A percentile compares a stretch with the other conserved stretches of the same genome.
Evolutionary conservation across 148 eudicot genomes (phyloP).

Genomic region (Fallopia convolvulus): DNA sequence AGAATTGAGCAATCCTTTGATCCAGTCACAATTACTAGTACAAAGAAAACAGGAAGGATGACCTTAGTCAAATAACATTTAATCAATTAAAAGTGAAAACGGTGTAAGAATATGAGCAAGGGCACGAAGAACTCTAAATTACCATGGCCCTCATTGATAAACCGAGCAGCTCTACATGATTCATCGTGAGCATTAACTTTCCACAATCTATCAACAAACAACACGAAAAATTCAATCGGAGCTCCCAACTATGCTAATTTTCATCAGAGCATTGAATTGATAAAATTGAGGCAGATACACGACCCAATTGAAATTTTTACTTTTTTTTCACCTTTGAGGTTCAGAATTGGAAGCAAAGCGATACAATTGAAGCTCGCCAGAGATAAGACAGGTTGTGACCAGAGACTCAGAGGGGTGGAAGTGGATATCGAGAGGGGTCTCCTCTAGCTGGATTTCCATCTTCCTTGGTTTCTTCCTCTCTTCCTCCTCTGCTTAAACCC

Average conservation of each 20-base stretch:
- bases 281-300: neutral
- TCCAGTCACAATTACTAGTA: conserved; percentile 76
- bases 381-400: conserved; percentile 68
- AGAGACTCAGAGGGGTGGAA: conserved; percentile 75
- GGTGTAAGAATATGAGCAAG: neutral
- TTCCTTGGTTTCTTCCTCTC: conserved; percentile 17
- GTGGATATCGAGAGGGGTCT: conserved; percentile 62
- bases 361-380: conserved; percentile 71
- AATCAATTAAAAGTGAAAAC: neutral
- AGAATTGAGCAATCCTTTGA: conserved; percentile 86
- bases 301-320: neutral
- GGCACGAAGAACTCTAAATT: conserved; percentile 9
- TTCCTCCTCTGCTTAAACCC: conserved; percentile 1
- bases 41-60: neutral
- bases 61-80: conserved; percentile 3
- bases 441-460: conserved; percentile 66
- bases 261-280: neutral
- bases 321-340: conserved; percentile 50
- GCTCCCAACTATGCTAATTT: neutral
- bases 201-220: conserved; percentile 38
- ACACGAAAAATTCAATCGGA: neutral
- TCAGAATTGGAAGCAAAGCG: conserved; percentile 51
- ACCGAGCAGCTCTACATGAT: conserved; percentile 79
- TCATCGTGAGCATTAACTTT: conserved; percentile 65
- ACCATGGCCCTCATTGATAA: conserved; percentile 77